Evolutionary conservation across 1,139 yeast genomes (phyloP), one percentile per base, ranked within the genome.

Genomic region (Pichia sp.): DNA sequence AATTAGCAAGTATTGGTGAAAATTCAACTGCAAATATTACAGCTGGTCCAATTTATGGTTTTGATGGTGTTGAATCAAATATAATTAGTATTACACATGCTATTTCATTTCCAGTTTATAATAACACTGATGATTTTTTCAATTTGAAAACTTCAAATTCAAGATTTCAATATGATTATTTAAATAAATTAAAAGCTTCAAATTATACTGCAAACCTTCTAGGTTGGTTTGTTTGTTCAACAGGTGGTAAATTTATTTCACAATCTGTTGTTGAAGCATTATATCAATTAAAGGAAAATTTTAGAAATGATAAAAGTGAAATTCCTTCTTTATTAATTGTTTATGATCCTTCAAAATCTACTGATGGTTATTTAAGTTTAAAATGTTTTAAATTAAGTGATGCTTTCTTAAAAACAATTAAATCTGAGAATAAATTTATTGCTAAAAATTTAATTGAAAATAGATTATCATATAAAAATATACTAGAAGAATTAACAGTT

Each of bases 201-300:
- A 85, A 84, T 44, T 74, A 79, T 54, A 94, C 90, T 44, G 74
- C 81, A 45, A 87, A 83, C 64, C 76, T 83, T 56, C 79, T 83
- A 57, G 96, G 96, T 36, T 88, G 90, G 90, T 88, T 85, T 69
- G 80, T 86, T 62, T 75, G 86, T 45, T 75, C 89, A 35, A 63
- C 74, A 47, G 76, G 85, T 42, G 95, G 95, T 45, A 79, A 78
- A 62, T 82, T 81, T 63, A 78, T 82, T 59, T 81, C 83, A 54
- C 79, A 79, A 52, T 76, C 78, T 53, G 72, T 83, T 52, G 75
- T 85, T 42, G 95, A 85, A 58, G 75, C 82, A 42, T 72, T 86
- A 68, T 78, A 81, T 47, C 57, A 58, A 39, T 76, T 77, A 55
- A 82, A 79, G 65, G 90, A 85, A 71, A 69, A 76, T 57, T 68